Evolutionary conservation across 768 basidiomycete genomes (phyloP), one percentile per base, ranked within the genome.

Genomic region (Tricholoma hemisulphureum): DNA sequence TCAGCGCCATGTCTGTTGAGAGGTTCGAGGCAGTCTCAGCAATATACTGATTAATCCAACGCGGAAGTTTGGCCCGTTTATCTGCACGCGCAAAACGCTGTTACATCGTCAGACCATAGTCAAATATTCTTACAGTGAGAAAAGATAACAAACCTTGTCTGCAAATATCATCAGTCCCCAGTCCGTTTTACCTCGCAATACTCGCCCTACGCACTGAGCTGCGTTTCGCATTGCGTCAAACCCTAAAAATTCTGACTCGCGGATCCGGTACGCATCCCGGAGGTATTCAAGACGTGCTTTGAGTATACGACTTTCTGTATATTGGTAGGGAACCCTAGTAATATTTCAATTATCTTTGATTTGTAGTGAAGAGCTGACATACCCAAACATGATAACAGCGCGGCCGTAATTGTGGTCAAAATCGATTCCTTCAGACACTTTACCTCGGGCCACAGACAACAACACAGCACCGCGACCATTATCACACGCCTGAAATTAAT

Each of bases 371-470:
- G n/a, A 56, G 55, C 16, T 28, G 6, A 61, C 72, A 71, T 70
- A 94, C 93, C 97, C 97, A 77, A 99, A 98, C 97, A 99, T 98
- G 71, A 99, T 94, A 69, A 98, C 95, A 63, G 97, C 97, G 51
- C 97, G 84, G 2, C 97, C 97, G 69, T 98, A 99, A 71, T 99
- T 98, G 74, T 99, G 97, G 70, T 99, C 97, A 67, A 99, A 99
- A 85, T 99, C 97, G 66, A 99, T 99, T n/a, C 97, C 97, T 74
- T 99, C 97, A 0, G 97, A 98, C 0, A 99, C 97, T 72, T 99
- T 99, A 3, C 97, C 97, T 78, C 97, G 87, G 26, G 97, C 97
- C 31, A 99, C 97, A 21, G 97, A 98, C 37, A 99, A 79, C 28
- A 99, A 79, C 26, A 98, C 95, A 18, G 97, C 97, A 2, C 97